Evolutionary conservation across 108 stramenopile genomes (phyloP), one percentile per base, ranked within the genome.

Genomic region (Hondaea fermentalgiana): DNA sequence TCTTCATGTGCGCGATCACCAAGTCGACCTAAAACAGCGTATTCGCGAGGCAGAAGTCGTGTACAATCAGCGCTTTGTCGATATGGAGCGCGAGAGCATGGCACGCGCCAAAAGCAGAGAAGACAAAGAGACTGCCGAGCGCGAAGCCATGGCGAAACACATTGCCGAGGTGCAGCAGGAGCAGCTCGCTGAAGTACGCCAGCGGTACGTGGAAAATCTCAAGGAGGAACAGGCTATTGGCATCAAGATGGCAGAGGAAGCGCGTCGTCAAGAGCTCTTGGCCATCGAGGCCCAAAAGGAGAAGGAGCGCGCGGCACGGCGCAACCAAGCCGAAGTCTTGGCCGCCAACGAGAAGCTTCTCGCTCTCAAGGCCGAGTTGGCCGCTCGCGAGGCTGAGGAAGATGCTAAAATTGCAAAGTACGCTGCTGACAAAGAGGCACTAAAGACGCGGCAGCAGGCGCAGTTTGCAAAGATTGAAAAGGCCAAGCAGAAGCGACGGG

Each of bases 381-480:
- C 45, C 25, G 49, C 49, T 25, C 51, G 45, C 25, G 76, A 83
- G 51, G 76, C 45, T 47, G 76, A 83, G 51, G 76, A 83, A 23
- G 76, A 83, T 83, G 76, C 76, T 4, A 83, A 83, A 3, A 83
- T 83, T 53, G 76, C 45, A 83, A 47, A 53, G 45, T 83, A 83
- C 49, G 76, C 76, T 12, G 51, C 45, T 2, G 49, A 83, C n/a
- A 83, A 83, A 45, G 76, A 47, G 45, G 76, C 45, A 12, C 76
- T 83, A 14, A 47, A 28, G 51, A 45, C 10, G 10, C 76, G 76
- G 43, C 76, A 83, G 51, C 19, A 83, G 76, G 76, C 76, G 76
- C 76, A 83, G 76, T 83, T 83, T 83, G 76, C 19, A 6, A 83
- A 83, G 51, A 83, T 83, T 4, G 76, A 83, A 28, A 83, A 53